These are phyloP conservation scores for Aspergillus nomiae DNA, from an alignment of 2,329 filamentous ascomycete genomes.

Conservation along the genomic window DNA sequence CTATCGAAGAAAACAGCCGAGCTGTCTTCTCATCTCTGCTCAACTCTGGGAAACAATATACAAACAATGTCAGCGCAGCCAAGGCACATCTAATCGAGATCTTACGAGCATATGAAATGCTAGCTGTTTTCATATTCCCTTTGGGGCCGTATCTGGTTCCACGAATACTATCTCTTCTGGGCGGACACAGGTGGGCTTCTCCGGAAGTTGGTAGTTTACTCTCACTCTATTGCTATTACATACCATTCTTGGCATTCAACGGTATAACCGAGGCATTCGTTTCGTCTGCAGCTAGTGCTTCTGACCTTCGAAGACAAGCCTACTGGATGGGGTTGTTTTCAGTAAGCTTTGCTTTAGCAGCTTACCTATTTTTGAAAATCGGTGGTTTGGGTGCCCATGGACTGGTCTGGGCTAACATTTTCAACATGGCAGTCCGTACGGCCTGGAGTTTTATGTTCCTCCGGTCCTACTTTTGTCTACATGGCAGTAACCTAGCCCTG, in stretches of 20 bases:
- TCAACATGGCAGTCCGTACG: slow-evolving; percentile 88
- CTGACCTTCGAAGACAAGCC: slow-evolving; percentile 75
- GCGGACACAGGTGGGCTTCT: slow-evolving; percentile 73
- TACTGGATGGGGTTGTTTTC: slow-evolving; percentile 85
- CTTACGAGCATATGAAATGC: slow-evolving; percentile 71
- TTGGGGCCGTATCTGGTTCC: slow-evolving; percentile 77
- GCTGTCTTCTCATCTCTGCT: slow-evolving; percentile 86
- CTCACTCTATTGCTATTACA: slow-evolving; percentile 84
- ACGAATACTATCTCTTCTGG: slow-evolving; percentile 71
- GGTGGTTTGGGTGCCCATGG: slow-evolving; percentile 73
- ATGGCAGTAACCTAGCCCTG: slow-evolving; percentile 48
- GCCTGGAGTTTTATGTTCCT: slow-evolving; percentile 79
- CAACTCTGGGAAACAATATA: slow-evolving; percentile 36
- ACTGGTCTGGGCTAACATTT: slow-evolving; percentile 80
- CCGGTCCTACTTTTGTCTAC: slow-evolving; percentile 58
- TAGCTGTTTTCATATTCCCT: slow-evolving; percentile 68
- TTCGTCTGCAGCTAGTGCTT: slow-evolving; percentile 75
- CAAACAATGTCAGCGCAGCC: slow-evolving; percentile 25
- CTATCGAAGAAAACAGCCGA: slow-evolving; percentile 89
- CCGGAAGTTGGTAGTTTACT: slow-evolving; percentile 74
- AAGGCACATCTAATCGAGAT: slow-evolving; percentile 50
- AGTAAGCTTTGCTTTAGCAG: slow-evolving; percentile 70
- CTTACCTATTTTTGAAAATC: slow-evolving; percentile 73
- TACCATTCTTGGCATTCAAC: slow-evolving; percentile 88
- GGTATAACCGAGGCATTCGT: slow-evolving; percentile 93